A percentile compares a stretch with the other conserved stretches of the same genome.
These are phyloP conservation scores for Leccinellum rugosiceps DNA, from an alignment of 768 basidiomycete species.

Conservation along the genomic window DNA sequence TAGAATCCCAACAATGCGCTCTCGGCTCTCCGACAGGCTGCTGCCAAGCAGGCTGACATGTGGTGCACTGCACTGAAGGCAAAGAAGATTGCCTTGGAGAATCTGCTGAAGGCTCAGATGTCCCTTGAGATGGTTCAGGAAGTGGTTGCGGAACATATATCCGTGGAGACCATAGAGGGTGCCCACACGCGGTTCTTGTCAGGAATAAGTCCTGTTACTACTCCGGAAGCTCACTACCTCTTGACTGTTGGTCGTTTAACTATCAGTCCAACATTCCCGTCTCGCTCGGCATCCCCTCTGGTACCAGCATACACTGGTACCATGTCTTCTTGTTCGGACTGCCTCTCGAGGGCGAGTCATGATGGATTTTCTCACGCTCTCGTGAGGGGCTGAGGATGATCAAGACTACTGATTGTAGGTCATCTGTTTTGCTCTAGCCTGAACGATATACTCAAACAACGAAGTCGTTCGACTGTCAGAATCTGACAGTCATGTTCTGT, in stretches of 20 bases:
- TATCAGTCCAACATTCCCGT: neutral
- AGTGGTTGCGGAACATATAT: neutral
- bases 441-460: too few relatives aligned
- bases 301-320: neutral
- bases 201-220: neutral
- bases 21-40: too few relatives aligned
- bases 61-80: neutral
- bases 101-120: neutral
- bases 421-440: too few relatives aligned
- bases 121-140: neutral
- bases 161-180: neutral
- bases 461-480: too few relatives aligned
- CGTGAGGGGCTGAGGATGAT: too few relatives aligned
- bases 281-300: neutral
- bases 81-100: neutral
- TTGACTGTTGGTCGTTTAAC: neutral
- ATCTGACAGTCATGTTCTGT: too few relatives aligned
- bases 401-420: too few relatives aligned
- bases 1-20: too few relatives aligned
- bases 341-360: too few relatives aligned
- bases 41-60: neutral
- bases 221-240: neutral
- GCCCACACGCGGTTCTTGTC: neutral
- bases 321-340: neutral
- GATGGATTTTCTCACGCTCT: too few relatives aligned